Evolutionary conservation across 768 basidiomycete species (phyloP), one percentile per base, ranked within the genome.

Genomic region (Sarcodon sp.): DNA sequence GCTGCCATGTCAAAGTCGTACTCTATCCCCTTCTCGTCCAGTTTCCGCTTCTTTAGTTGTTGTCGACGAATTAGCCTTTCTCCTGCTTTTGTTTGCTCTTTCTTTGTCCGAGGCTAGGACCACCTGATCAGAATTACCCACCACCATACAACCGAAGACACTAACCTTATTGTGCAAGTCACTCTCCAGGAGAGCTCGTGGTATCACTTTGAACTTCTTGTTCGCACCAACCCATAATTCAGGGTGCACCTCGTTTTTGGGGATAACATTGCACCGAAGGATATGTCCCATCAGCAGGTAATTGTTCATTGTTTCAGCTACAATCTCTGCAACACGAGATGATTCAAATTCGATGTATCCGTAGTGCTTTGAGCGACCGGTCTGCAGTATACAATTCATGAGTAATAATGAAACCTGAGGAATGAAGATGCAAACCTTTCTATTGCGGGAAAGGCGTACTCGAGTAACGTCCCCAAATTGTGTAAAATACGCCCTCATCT

Each of bases 221-320:
- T 97, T 96, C 15, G 93, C 89, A n/a, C 96, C 94, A 9, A 93
- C 70, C 96, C 96, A 99, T 1, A 98, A 66, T 59, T 94, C 80
- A 10, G 92, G 87, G 62, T 98, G 94, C 1, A 98, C 79, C 51
- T 93, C 65, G 21, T 93, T 89, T 55, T 80, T 80, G 36, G 96
- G 90, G 50, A 98, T 79, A 46, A 92, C 64, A 64, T 88, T 86
- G 70, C 94, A 98, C 39, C 77, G 79, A 48, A 99, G 73, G 53
- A 99, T 85, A 60, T 96, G 94, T 6, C 94, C 93, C 74, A 86
- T 77, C 53, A 99, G 72, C 35, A 99, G 76, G 64, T 97, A 99
- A 68, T 96, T 98, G 72, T 99, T 81, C 96, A 98, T 98, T 41
- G 94, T 98, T 59, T 98, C 96, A 1, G 87, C 84, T 7, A 96